These are phyloP conservation scores for Lyophyllum semitale DNA, from an alignment of 768 basidiomycete species.

Conservation along the genomic window DNA sequence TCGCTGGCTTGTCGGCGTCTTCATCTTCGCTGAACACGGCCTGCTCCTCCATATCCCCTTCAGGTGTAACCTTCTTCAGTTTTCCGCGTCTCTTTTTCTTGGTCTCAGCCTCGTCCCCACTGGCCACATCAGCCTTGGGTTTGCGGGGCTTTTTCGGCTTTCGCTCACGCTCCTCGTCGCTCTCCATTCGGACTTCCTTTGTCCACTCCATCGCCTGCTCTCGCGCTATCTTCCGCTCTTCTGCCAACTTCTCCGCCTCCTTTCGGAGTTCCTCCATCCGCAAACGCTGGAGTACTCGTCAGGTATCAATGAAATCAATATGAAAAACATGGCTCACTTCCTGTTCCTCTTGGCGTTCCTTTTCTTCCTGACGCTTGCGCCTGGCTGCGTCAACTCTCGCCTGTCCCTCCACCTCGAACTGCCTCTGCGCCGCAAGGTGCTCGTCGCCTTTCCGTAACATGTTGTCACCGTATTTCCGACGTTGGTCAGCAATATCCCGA, in stretches of 20 bases:
- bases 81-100: conserved; percentile 77
- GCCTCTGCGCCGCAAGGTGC: conserved; percentile 71
- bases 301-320: not conserved
- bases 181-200: conserved; percentile 63
- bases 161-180: conserved; percentile 80
- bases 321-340: conserved; percentile 51
- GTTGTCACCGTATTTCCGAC: conserved; percentile 86
- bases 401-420: conserved; percentile 70
- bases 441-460: conserved; percentile 83
- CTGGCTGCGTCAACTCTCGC: conserved; percentile 78
- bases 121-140: conserved; percentile 50
- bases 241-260: conserved; percentile 79
- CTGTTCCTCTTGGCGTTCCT: conserved; percentile 57
- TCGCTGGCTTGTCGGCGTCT: conserved; percentile 60
- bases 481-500: conserved; percentile 84
- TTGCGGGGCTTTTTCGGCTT: conserved; percentile 56
- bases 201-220: conserved; percentile 85
- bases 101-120: conserved; percentile 62
- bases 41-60: conserved; percentile 63
- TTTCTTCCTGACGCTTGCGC: conserved; percentile 79
- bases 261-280: conserved; percentile 64
- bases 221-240: conserved; percentile 70
- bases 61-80: conserved; percentile 57
- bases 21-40: conserved; percentile 76
- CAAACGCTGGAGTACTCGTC: conserved; percentile 43